Evolutionary conservation across 2,329 filamentous ascomycete genomes (phyloP), one percentile per base, ranked within the genome.

Genomic region (Venturia effusa): DNA sequence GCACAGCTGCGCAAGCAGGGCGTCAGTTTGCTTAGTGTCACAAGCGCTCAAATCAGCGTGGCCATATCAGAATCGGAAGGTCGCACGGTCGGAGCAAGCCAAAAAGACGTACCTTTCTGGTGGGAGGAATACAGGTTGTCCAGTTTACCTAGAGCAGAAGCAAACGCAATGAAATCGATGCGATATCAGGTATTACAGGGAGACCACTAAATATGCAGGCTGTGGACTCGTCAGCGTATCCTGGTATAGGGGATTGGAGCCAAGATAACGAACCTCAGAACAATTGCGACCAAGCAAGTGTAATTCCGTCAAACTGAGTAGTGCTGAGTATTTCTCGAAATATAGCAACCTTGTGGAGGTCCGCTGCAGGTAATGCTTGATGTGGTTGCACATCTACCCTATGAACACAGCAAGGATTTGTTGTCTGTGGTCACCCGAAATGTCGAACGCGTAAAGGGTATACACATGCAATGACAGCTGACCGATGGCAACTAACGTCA

Each of bases 1-100:
- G 51, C 51, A 57, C 34, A 57, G 27, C 51, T 57, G 30, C 51
- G 27, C 34, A 30, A 57, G 51, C 51, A 57, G 27, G 27, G 51
- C 30, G 17, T 57, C 51, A 57, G 51, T 57, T 57, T 57, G 30
- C 51, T 34, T 34, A 57, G 51, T 57, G 51, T 57, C 27, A 57
- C 51, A 57, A 57, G 51, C 51, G 51, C 51, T 57, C 51, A 57
- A 57, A 27, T 57, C 51, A 57, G 27, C 30, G 51, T n/a, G 51
- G 27, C 51, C 30, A 57, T n/a, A 19, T 32, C 51, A 57, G 27
- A 57, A 57, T n/a, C 51, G 51, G 51, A 57, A 57, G 30, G 51
- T 57, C 34, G 19, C 51, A 57, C 30, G 10, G 51, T 57, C 51
- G 30, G 51, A 30, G 27, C 51, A 34, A 30, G 51, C 27, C 51